Percentiles rank a stretch among this genome's conserved stretches.
phyloP scores from a whole-genome alignment of 495 filamentous ascomycete species.

The Ramalina intermedia region DNA sequence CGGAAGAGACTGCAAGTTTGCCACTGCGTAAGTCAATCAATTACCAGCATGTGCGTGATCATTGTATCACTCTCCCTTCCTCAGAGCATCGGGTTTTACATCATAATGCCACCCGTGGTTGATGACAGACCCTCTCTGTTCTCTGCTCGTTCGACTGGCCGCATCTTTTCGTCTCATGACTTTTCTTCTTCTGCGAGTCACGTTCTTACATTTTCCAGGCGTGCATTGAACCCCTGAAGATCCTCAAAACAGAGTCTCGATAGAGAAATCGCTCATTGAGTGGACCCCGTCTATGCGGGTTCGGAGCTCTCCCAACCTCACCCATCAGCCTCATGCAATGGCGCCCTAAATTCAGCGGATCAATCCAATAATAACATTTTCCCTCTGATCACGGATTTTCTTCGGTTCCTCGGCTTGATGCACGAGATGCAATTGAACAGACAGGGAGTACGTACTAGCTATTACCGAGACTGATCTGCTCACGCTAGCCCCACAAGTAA shows the following conservation, averaged over 20 bases:
- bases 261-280: no score
- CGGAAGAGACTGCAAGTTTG: conserved; percentile 68
- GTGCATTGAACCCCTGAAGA: conserved; percentile 7
- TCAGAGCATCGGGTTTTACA: not conserved
- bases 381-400: no score
- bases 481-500: no score
- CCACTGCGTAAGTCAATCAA: conserved; percentile 58
- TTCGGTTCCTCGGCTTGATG: no score
- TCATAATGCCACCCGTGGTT: not conserved
- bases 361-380: no score
- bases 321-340: no score
- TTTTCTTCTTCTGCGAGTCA: conserved; percentile 7
- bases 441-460: no score
- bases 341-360: no score
- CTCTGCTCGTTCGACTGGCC: conserved; percentile 2
- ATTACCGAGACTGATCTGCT: no score
- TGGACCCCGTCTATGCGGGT: no score
- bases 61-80: not conserved
- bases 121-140: not conserved
- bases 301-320: no score
- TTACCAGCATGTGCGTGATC: not conserved
- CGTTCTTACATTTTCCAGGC: conserved; percentile 16
- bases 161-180: conserved; percentile 6
- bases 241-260: not conserved
- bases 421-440: no score